Base-by-base conservation (phyloP, 257 asterid genomes). In the Rhazya stricta region DNA sequence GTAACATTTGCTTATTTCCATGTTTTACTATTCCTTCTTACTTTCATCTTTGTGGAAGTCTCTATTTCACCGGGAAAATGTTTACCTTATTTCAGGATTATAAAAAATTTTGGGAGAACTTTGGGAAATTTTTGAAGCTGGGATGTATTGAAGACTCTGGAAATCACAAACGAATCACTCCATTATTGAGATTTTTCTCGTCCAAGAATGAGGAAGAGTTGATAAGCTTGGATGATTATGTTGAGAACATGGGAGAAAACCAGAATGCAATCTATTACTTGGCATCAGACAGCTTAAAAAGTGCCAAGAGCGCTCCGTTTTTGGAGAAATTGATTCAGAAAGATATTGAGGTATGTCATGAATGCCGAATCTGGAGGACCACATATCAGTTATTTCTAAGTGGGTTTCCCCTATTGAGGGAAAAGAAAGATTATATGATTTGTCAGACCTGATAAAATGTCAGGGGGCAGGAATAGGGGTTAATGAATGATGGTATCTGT, bases 71-170 rank as follows among this genome's bases (percentile, higher is more conserved):
- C 25, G 5, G 48, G 51, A 61, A 72, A 60, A 23, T 43, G 67
- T 50, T 75, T 77, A 9, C 83, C 62, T 72, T 30, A 54, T 57
- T 76, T 34, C 83, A 95, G 99, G 99, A 91, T 83, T 95, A 92
- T 87, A 93, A 95, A 73, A 95, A 94, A 32, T 92, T 95, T 80
- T 95, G 99, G 99, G 99, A 95, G 85, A 95, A 95, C 79, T 95
- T 95, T 3, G 99, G 99, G 2, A 95, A 89, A 79, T 93, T 92
- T 83, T 62, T 94, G 83, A 91, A 95, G 84, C 71, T 95, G 88
- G 98, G 99, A 50, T 95, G 99, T 78, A 90, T 94, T 57, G 99
- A 94, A 83, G 99, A 94, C 89, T 80, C 96, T 56, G 99, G 98
- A 48, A 94, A 95, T 74, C 98, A 92, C 95, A 93, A 95, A 87